These are phyloP conservation scores for Phaffomyces thermotolerans DNA, from an alignment of 805 yeast genomes.

Conservation along the genomic window DNA sequence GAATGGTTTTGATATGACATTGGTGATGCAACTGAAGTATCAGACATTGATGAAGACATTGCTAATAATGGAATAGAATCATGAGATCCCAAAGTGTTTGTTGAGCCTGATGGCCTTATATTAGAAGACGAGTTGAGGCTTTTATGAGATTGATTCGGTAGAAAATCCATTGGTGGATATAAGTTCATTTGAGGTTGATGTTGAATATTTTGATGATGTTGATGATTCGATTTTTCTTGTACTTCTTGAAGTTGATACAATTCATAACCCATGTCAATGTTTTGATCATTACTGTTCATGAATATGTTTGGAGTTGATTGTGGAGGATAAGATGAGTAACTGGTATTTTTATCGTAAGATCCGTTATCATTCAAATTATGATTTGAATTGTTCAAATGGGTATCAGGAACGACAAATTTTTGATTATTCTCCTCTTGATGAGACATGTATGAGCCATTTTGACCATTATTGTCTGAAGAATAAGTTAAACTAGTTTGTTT, in stretches of 20 bases:
- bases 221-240: conserved; percentile 2
- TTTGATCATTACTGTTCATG: background rate
- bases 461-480: background rate
- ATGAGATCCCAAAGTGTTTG: conserved; percentile 27
- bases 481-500: conserved; percentile 2
- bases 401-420: conserved; percentile 3
- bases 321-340: conserved; percentile 1
- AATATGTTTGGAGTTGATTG: conserved; percentile 25
- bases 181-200: conserved; percentile 9
- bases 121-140: conserved; percentile 1
- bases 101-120: conserved; percentile 26
- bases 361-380: background rate
- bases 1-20: conserved; percentile 26
- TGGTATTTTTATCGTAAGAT: background rate
- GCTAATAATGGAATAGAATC: conserved; percentile 26
- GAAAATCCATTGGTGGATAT: conserved; percentile 9
- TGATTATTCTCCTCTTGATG: conserved; percentile 1
- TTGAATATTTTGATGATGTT: conserved; percentile 1
- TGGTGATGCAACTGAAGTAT: conserved; percentile 19
- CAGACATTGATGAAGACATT: conserved; percentile 19
- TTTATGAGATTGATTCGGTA: conserved; percentile 5
- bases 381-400: background rate
- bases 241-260: conserved; percentile 24
- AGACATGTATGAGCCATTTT: background rate
- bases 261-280: conserved; percentile 3